Base-by-base conservation (phyloP, 306 rosid genomes). In the Prunus mongolica region DNA sequence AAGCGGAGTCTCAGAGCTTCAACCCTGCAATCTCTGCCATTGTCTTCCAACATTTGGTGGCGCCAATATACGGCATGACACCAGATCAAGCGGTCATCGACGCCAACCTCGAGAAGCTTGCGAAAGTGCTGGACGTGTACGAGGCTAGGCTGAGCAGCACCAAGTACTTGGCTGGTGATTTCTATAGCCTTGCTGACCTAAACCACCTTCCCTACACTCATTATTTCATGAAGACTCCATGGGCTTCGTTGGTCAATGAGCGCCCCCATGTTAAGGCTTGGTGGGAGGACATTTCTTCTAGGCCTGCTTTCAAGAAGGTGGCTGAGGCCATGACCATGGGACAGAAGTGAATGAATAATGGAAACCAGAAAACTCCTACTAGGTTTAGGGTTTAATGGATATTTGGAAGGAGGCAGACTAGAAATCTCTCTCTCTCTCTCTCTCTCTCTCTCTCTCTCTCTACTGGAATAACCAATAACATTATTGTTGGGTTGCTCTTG, bases 231-330 rank as follows among this genome's bases (percentile, higher is more conserved):
- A 86, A 81, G 54, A 86, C 92, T 0, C 96, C 92, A 0, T 88
- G 86, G 83, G 86, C 93, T 57, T 79, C 86, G 3, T 4, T 90
- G 67, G 47, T 93, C 8, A 79, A 83, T 49, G 92, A 89, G 14
- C 88, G 86, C 16, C 85, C 93, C 1, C 86, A 80, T 76, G 90
- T 93, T 41, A 93, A 85, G 88, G 93, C 86, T 38, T 93, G 96
- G 96, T 93, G 97, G 97, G 89, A 86, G 15, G 85, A 86, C 78
- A 78, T 93, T 27, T 87, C 92, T 75, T 90, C 96, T 7, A 83
- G 96, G 77, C 84, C 84, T 30, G 87, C 93, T 10, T 87, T 82
- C 51, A 57, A 47, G 20, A 88, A 87, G 67, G 87, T 92, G 22
- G 87, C 80, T 2, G 82, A 68, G 52, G 93, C 77, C n/a, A 85